These are phyloP conservation scores for Ceratobasidium sp. DNA, from an alignment of 1,284 basidiomycete species.

Conservation along the genomic window DNA sequence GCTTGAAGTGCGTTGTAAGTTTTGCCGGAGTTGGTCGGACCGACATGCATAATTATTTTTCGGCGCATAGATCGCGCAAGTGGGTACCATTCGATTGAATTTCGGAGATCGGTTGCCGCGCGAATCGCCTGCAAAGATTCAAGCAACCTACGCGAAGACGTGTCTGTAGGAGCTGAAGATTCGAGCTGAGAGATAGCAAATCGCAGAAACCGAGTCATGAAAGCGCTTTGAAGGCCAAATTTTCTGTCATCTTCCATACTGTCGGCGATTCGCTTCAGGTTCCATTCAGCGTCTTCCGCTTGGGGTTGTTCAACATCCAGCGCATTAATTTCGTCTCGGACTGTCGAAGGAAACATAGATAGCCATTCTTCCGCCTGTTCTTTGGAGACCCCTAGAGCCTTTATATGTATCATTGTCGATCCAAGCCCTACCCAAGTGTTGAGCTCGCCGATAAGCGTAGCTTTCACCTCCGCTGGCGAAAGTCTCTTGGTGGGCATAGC, in stretches of 20 bases:
- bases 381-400: conserved; percentile 20
- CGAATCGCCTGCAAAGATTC: conserved; percentile 22
- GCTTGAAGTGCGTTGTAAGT: conserved; percentile 94
- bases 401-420: neutral
- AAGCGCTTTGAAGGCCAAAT: conserved; percentile 2
- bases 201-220: conserved; percentile 11
- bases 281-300: conserved; percentile 3
- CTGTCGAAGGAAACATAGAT: neutral
- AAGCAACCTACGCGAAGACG: neutral
- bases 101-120: conserved; percentile 42
- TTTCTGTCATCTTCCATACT: conserved; percentile 14
- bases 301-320: neutral
- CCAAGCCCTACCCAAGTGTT: conserved; percentile 2
- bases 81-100: conserved; percentile 50
- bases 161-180: neutral
- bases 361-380: conserved; percentile 17
- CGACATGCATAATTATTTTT: conserved; percentile 95
- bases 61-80: conserved; percentile 69
- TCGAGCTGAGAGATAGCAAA: conserved; percentile 31
- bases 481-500: neutral
- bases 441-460: conserved; percentile 15
- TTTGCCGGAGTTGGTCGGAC: conserved; percentile 98
- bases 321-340: conserved; percentile 6
- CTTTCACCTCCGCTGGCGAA: neutral
- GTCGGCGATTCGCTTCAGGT: conserved; percentile 10